These are phyloP conservation scores for Strobilomyces dryophilus DNA, from an alignment of 768 basidiomycete genomes.

Conservation along the genomic window DNA sequence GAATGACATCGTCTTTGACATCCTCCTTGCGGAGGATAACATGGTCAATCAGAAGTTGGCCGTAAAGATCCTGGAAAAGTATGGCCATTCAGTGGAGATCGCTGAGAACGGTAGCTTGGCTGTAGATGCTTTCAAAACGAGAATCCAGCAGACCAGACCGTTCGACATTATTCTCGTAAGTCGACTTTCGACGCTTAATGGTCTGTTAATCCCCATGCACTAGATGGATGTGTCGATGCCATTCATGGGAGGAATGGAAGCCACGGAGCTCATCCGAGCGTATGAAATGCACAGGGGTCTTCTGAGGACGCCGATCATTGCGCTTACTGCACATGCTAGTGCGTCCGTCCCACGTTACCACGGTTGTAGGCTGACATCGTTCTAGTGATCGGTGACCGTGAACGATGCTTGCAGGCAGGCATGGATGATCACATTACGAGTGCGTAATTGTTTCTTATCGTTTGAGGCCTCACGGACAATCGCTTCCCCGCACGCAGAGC, in stretches of 20 bases:
- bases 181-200: conserved; percentile 9
- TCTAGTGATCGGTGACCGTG: conserved; percentile 84
- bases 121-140: conserved; percentile 84
- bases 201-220: conserved; percentile 2
- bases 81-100: conserved; percentile 92
- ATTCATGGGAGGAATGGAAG: conserved; percentile 98
- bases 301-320: conserved; percentile 84
- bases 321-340: conserved; percentile 97
- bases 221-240: conserved; percentile 99
- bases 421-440: conserved; percentile 85
- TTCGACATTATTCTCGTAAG: conserved; percentile 91
- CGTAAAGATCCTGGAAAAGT: conserved; percentile 93
- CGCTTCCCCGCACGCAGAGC: conserved; percentile 45
- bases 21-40: conserved; percentile 96
- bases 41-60: conserved; percentile 94
- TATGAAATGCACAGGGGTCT: conserved; percentile 74
- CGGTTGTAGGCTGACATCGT: conserved; percentile 3
- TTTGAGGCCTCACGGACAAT: conserved; percentile 1
- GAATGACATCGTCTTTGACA: conserved; percentile 85
- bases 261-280: conserved; percentile 85
- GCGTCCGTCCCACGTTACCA: conserved; percentile 32
- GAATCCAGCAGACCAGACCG: conserved; percentile 64
- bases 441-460: conserved; percentile 33
- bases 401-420: conserved; percentile 71
- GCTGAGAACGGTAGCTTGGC: conserved; percentile 96